phyloP scores from a whole-genome alignment of 2,329 filamentous ascomycete species.

The Nothomitra cinnamomea region DNA sequence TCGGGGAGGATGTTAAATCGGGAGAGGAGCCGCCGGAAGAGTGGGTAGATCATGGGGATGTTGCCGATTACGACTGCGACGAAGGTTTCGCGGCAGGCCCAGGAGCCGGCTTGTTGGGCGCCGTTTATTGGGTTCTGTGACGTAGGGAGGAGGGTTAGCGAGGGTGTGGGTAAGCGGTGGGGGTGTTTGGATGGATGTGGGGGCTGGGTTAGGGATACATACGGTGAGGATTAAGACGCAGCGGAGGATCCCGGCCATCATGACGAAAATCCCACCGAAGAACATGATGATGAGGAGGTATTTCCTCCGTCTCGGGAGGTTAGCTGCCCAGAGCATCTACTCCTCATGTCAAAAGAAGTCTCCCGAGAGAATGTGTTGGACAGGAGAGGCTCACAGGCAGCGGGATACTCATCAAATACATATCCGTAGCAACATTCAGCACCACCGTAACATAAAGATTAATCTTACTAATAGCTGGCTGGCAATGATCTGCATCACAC shows the following conservation, averaged over 20 bases:
- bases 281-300: conserved; percentile 36
- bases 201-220: conserved; percentile 2
- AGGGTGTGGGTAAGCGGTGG: neutral
- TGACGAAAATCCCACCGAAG: conserved; percentile 37
- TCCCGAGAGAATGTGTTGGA: conserved; percentile 17
- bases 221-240: conserved; percentile 33
- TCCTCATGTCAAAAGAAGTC: neutral
- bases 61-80: conserved; percentile 27
- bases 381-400: conserved; percentile 28
- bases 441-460: conserved; percentile 34
- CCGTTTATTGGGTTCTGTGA: conserved; percentile 21
- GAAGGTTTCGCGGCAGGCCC: conserved; percentile 29
- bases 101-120: conserved; percentile 25
- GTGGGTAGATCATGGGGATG: conserved; percentile 25
- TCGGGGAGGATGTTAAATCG: neutral
- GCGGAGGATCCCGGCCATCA: conserved; percentile 35
- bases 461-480: conserved; percentile 32
- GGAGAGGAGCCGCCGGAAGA: conserved; percentile 13
- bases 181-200: neutral
- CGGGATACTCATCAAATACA: conserved; percentile 42
- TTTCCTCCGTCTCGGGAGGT: conserved; percentile 33
- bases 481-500: conserved; percentile 25
- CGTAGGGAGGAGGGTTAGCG: no score
- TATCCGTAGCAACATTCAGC: conserved; percentile 37
- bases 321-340: conserved; percentile 36